Conservation (phyloP, 768 basidiomycete species). For the Lepiota brunneoincarnata region DNA sequence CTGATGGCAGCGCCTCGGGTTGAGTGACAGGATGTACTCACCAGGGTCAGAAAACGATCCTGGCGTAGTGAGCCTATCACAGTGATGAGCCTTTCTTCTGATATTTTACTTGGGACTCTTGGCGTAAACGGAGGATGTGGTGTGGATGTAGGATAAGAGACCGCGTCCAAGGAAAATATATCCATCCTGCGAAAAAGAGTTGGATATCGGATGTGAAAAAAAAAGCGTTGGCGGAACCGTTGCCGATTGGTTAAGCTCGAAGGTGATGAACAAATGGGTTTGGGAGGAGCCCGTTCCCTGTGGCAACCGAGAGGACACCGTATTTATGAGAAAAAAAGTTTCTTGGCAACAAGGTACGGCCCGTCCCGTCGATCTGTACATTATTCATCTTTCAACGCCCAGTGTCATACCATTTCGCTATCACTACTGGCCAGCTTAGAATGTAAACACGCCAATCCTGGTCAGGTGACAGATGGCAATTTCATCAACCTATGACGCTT, state of each 20-base stretch:
- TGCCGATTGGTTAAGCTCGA: constrained; percentile 1
- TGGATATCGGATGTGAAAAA: not conserved
- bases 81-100: constrained; percentile 24
- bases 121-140: constrained; percentile 17
- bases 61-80: constrained; percentile 15
- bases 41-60: constrained; percentile 23
- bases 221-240: not conserved
- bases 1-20: constrained; percentile 11
- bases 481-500: no score
- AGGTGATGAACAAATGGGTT: not conserved
- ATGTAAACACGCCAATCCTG: no score
- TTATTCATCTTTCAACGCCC: no score
- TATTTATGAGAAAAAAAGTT: no score
- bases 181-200: not conserved
- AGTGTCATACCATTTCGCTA: no score
- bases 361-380: no score
- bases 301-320: no score
- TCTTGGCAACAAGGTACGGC: no score
- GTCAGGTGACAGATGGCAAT: no score
- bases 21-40: constrained; percentile 19
- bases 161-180: not conserved
- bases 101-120: constrained; percentile 32
- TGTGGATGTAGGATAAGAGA: not conserved
- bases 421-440: no score
- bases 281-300: no score